These are phyloP conservation scores for Pseudovirgaria hyperparasitica DNA, from an alignment of 2,329 filamentous ascomycete genomes.

Conservation along the genomic window DNA sequence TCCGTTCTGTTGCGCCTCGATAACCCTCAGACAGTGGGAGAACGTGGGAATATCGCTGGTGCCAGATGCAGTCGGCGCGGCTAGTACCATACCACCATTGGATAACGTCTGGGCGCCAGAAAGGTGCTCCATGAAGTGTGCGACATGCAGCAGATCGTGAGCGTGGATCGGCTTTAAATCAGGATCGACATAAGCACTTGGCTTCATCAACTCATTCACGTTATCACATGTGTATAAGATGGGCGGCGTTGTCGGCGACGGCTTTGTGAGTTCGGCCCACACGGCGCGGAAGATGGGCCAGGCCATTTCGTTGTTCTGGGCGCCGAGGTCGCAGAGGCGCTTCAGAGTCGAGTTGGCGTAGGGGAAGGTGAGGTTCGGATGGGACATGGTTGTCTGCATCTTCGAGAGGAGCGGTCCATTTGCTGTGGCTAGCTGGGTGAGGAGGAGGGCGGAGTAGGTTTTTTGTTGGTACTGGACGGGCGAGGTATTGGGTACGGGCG, in stretches of 20 bases:
- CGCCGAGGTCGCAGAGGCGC: constrained; percentile 54
- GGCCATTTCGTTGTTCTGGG: constrained; percentile 62
- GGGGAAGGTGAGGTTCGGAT: constrained; percentile 46
- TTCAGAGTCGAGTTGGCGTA: constrained; percentile 51
- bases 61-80: constrained; percentile 62
- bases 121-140: constrained; percentile 62
- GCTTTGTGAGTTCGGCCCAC: constrained; percentile 61
- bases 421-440: constrained; percentile 59
- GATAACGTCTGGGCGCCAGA: constrained; percentile 32
- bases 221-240: constrained; percentile 70
- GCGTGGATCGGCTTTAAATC: constrained; percentile 67
- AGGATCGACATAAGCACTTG: constrained; percentile 61
- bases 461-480: constrained; percentile 61
- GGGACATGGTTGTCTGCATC: constrained; percentile 37
- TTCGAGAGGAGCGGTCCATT: constrained; percentile 53
- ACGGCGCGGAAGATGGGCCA: constrained; percentile 72
- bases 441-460: constrained; percentile 59
- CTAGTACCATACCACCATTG: constrained; percentile 72
- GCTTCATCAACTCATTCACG: constrained; percentile 67
- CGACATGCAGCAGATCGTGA: constrained; percentile 67
- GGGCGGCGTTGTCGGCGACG: constrained; percentile 38
- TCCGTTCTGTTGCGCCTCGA: constrained; percentile 30
- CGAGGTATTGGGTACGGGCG: constrained; percentile 45
- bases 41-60: constrained; percentile 50
- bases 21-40: constrained; percentile 49